Base-by-base conservation (phyloP, 805 yeast species). In the Lipomyces chichibuensis region DNA sequence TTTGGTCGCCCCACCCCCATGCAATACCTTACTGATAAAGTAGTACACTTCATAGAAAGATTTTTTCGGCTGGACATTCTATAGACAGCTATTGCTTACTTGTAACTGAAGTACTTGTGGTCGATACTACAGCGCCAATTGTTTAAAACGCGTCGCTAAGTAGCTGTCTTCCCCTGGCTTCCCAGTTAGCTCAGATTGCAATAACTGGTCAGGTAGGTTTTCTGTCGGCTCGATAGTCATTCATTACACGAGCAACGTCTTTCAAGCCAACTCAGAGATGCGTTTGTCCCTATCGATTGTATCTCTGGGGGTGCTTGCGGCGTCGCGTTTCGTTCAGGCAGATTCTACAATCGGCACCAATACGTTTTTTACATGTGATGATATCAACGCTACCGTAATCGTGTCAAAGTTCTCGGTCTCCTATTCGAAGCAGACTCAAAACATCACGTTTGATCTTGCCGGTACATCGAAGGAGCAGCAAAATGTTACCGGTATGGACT, bases 381-480 rank as follows among this genome's bases (percentile, higher is more conserved):
- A 14, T 52, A n/a, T 37, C 53, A 59, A 65, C 53, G 58, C 71
- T 23, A 60, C 65, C 17, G 29, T 69, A 25, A 20, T 54, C 51
- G 69, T 68, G 20, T 46, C 29, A 57, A 52, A 32, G 2, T 68
- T 69, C 63, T 23, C 37, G 53, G 63, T 69, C 49, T 49, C 57
- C 35, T 69, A 59, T 61, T 57, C 67, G 6, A 58, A 62, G 59
- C 20, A 60, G 20, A 59, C 71, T 27, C 57, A 52, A 25, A 68
- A 66, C 46, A 60, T 69, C 33, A 65, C 69, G 27, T 69, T 69
- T 32, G 69, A 69, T 46, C 49, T 69, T 32, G 49, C 66, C 25
- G 71, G 72, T n/a, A 43, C 69, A 6, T 65, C 69, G 27, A 58
- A 60, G 17, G 51, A 46, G 27, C 33, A 5, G 14, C 69, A 64